These are phyloP conservation scores for Amanita rimosa DNA, from an alignment of 768 basidiomycete species.

Conservation along the genomic window DNA sequence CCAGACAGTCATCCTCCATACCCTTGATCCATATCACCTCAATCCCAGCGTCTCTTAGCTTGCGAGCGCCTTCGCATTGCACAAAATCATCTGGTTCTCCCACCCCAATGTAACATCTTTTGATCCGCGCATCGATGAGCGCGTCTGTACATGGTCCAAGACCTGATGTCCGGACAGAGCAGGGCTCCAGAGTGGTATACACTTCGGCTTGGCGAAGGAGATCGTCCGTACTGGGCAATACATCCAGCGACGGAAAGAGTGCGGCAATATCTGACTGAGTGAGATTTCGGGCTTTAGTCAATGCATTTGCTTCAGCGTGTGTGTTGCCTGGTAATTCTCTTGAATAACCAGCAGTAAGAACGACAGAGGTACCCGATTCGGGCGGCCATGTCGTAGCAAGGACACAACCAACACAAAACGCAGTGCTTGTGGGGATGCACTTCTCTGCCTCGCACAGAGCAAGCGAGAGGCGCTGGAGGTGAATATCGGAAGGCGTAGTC, in stretches of 20 bases:
- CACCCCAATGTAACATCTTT: slow-evolving; percentile 78
- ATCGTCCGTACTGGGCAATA: slow-evolving; percentile 10
- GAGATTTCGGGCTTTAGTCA: slow-evolving; percentile 54
- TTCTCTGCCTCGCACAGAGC: slow-evolving; percentile 66
- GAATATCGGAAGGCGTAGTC: not conserved
- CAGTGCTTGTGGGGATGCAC: slow-evolving; percentile 58
- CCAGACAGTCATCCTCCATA: slow-evolving; percentile 71
- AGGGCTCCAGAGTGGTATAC: slow-evolving; percentile 96
- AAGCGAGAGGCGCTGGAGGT: slow-evolving; percentile 28
- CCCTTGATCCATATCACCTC: slow-evolving; percentile 67
- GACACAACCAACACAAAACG: slow-evolving; percentile 89
- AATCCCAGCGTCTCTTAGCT: slow-evolving; percentile 58
- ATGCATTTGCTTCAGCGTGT: slow-evolving; percentile 92
- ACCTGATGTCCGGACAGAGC: slow-evolving; percentile 82
- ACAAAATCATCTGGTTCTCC: slow-evolving; percentile 94
- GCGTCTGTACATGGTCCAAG: slow-evolving; percentile 79
- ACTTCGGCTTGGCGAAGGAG: slow-evolving; percentile 56
- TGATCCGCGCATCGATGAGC: slow-evolving; percentile 59
- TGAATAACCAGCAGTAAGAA: slow-evolving; percentile 77
- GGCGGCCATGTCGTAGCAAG: slow-evolving; percentile 40
- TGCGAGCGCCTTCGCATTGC: slow-evolving; percentile 75
- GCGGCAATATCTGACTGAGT: slow-evolving; percentile 30
- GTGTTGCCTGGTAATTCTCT: slow-evolving; percentile 91
- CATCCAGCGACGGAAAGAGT: slow-evolving; percentile 25
- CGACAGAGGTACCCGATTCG: slow-evolving; percentile 25